These are phyloP conservation scores for Lentinus brumalis DNA, from an alignment of 768 basidiomycete genomes.

Conservation along the genomic window DNA sequence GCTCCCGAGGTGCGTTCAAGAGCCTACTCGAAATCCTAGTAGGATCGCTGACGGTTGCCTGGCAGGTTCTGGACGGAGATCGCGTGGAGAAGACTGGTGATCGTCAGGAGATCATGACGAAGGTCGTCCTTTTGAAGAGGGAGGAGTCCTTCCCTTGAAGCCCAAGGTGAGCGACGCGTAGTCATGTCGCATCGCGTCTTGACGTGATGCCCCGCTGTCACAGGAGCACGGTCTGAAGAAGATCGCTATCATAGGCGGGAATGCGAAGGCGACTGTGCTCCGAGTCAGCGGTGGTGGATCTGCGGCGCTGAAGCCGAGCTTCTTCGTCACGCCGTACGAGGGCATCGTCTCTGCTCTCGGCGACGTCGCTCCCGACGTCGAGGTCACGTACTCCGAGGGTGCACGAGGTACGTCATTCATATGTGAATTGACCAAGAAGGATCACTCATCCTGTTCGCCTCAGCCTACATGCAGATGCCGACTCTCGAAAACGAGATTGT, in stretches of 20 bases:
- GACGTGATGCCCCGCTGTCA: not conserved
- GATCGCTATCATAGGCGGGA: too few relatives aligned
- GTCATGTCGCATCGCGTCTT: not conserved
- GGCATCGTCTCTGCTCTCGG: constrained; percentile 68
- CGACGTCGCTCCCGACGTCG: constrained; percentile 40
- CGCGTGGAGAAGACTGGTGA: too few relatives aligned
- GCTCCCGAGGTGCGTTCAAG: too few relatives aligned
- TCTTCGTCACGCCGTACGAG: constrained; percentile 76
- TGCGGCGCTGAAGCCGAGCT: too few relatives aligned
- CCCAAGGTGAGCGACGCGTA: constrained; percentile 26
- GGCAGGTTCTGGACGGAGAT: too few relatives aligned
- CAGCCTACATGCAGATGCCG: constrained; percentile 67
- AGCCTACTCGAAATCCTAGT: too few relatives aligned
- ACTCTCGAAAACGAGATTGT: constrained; percentile 78
- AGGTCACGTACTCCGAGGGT: constrained; percentile 69
- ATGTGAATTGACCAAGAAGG: not conserved
- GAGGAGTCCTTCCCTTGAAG: constrained; percentile 53
- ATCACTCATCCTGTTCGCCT: not conserved
- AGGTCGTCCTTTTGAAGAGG: constrained; percentile 74
- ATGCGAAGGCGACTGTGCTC: too few relatives aligned
- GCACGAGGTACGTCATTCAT: constrained; percentile 52
- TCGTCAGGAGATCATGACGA: too few relatives aligned
- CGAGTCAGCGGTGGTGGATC: too few relatives aligned
- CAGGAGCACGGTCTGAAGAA: too few relatives aligned
- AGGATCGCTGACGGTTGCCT: too few relatives aligned